phyloP scores from a whole-genome alignment of 2,329 filamentous ascomycete genomes.

The Parastagonospora nodorum region DNA sequence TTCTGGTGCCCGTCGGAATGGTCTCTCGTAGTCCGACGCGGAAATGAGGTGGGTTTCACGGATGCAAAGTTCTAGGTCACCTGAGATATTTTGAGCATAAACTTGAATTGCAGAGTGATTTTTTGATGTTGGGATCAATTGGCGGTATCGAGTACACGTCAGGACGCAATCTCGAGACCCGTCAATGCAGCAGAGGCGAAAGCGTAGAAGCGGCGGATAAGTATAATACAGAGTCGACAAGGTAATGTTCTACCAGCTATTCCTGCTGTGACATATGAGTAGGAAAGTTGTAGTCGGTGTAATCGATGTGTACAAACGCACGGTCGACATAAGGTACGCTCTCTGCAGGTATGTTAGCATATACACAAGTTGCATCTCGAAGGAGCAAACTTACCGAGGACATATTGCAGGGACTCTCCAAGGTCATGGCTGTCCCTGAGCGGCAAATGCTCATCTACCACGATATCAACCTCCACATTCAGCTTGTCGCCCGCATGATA shows the following conservation, averaged over 20 bases:
- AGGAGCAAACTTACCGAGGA: slow-evolving; percentile 58
- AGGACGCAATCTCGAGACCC: too few relatives aligned
- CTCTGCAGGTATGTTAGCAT: slow-evolving; percentile 47
- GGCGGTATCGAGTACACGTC: too few relatives aligned
- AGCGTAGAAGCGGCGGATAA: too few relatives aligned
- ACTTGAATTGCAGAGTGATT: too few relatives aligned
- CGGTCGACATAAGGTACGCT: slow-evolving; percentile 75
- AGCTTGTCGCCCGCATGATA: slow-evolving; percentile 87
- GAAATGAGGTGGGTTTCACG: too few relatives aligned
- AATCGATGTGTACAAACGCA: slow-evolving; percentile 60
- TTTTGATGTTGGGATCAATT: too few relatives aligned
- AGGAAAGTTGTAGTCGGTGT: slow-evolving; percentile 56
- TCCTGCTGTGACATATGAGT: slow-evolving; percentile 57
- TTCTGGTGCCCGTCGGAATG: too few relatives aligned
- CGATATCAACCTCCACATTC: slow-evolving; percentile 82
- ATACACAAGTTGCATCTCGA: not conserved
- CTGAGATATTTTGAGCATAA: too few relatives aligned
- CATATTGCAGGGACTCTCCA: slow-evolving; percentile 78
- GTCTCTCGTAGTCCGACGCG: too few relatives aligned
- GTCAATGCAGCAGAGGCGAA: too few relatives aligned
- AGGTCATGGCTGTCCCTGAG: slow-evolving; percentile 83
- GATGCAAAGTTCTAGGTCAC: too few relatives aligned
- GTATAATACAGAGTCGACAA: too few relatives aligned
- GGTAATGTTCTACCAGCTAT: slow-evolving; percentile 9
- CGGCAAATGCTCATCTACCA: slow-evolving; percentile 75